Evolutionary conservation across 768 basidiomycete species (phyloP).

Genomic region (Rhizopogon rudus): DNA sequence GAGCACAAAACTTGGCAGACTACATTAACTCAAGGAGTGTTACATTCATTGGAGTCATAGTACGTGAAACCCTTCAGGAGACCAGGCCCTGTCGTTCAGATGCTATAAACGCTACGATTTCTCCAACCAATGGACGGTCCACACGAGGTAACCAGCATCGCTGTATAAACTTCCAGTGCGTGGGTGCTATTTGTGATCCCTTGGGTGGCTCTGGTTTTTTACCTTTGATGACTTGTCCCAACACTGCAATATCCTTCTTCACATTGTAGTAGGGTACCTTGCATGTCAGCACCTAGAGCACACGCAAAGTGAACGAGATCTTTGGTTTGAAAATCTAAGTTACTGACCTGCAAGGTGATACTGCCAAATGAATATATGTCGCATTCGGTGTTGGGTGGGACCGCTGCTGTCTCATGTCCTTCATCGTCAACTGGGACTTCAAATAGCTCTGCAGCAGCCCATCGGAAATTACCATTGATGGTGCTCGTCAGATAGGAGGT

Average conservation of each 20-base stretch:
- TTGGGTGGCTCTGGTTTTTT: too few species aligned
- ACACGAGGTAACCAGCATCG: slow-evolving; percentile 27
- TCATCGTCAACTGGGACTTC: slow-evolving; percentile 1
- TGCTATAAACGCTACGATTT: too few species aligned
- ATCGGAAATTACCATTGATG: slow-evolving; percentile 33
- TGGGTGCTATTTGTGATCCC: slow-evolving; percentile 19
- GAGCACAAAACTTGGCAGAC: too few species aligned
- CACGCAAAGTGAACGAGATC: neutral
- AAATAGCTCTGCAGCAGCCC: slow-evolving; percentile 38
- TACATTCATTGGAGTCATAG: too few species aligned
- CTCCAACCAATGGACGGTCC: too few species aligned
- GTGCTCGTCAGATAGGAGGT: slow-evolving; percentile 19
- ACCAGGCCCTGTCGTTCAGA: too few species aligned
- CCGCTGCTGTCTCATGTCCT: too few species aligned
- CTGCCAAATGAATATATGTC: slow-evolving; percentile 43
- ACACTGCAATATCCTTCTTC: neutral
- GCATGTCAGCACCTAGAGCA: neutral
- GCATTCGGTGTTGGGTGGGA: neutral
- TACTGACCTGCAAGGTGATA: slow-evolving; percentile 19
- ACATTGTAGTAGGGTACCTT: neutral
- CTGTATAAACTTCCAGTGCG: slow-evolving; percentile 38
- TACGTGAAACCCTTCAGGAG: too few species aligned
- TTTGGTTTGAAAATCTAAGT: slow-evolving; percentile 21
- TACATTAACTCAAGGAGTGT: too few species aligned
- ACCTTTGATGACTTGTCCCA: too few species aligned